Evolutionary conservation across 352 stramenopile species (phyloP).

Genomic region (Phytophthora brassicae): DNA sequence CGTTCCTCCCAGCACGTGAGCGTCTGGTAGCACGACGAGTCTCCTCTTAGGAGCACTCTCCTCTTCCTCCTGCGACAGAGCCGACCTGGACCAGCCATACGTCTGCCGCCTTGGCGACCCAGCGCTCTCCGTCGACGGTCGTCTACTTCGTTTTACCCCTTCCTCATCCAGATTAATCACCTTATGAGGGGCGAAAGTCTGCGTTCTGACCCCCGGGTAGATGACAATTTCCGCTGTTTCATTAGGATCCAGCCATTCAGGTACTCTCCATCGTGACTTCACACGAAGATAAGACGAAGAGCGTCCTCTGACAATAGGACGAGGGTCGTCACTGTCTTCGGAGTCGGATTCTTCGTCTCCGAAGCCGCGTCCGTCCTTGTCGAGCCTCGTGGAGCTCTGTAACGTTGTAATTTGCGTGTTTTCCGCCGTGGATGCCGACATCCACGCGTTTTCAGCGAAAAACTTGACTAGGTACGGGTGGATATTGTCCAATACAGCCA

Average conservation of each 20-base stretch:
- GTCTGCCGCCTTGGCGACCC: conserved; percentile 17
- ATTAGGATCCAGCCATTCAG: conserved; percentile 47
- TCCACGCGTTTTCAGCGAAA: conserved; percentile 45
- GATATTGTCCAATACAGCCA: conserved; percentile 64
- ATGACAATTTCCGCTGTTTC: conserved; percentile 54
- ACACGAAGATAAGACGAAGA: conserved; percentile 30
- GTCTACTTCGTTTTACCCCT: conserved; percentile 4
- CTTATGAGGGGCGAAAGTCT: conserved; percentile 57
- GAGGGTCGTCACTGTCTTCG: conserved; percentile 36
- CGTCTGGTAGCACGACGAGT: conserved; percentile 50
- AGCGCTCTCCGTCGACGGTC: conserved; percentile 23
- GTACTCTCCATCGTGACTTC: conserved; percentile 38
- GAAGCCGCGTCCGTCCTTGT: conserved; percentile 31
- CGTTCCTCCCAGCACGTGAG: conserved; percentile 56
- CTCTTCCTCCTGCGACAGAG: conserved; percentile 28
- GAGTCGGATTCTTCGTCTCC: conserved; percentile 40
- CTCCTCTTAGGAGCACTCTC: conserved; percentile 37
- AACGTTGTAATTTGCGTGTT: conserved; percentile 45
- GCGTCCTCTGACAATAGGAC: conserved; percentile 14
- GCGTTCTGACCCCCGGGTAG: conserved; percentile 48
- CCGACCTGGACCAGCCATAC: conserved; percentile 39
- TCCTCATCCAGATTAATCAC: conserved; percentile 51
- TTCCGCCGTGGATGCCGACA: conserved; percentile 26
- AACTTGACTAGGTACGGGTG: conserved; percentile 56
- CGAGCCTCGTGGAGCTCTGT: conserved; percentile 35